Evolutionary conservation across 495 filamentous ascomycete species (phyloP).

Genomic region (Annulohypoxylon nitens): DNA sequence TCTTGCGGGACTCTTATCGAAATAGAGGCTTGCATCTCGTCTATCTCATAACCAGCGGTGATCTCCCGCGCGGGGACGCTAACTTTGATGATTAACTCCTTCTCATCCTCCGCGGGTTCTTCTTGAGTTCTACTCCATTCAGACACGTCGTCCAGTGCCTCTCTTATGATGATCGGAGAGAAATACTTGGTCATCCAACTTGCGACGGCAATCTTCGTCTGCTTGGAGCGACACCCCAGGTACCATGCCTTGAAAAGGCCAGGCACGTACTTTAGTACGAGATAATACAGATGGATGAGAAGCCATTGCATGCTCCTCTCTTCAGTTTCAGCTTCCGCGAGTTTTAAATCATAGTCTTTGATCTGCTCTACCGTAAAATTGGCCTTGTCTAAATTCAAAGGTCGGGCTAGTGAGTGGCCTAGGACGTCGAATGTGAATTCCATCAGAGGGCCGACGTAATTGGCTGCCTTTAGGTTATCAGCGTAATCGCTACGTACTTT

Average conservation of each 20-base stretch:
- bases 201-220: conserved; percentile 80
- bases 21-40: conserved; percentile 86
- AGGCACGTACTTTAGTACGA: conserved; percentile 78
- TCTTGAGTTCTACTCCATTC: conserved; percentile 76
- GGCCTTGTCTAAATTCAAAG: conserved; percentile 67
- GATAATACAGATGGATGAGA: conserved; percentile 87
- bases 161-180: conserved; percentile 81
- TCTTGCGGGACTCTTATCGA: conserved; percentile 79
- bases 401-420: conserved; percentile 74
- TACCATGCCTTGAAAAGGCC: conserved; percentile 89
- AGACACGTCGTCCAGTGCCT: conserved; percentile 75
- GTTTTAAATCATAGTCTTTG: conserved; percentile 70
- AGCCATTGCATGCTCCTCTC: conserved; percentile 84
- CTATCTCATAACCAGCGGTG: conserved; percentile 83
- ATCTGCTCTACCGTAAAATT: conserved; percentile 71
- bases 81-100: conserved; percentile 78
- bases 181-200: conserved; percentile 87
- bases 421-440: conserved; percentile 86
- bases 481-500: conserved; percentile 84
- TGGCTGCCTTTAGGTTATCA: conserved; percentile 77
- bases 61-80: conserved; percentile 77
- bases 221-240: conserved; percentile 78
- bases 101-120: conserved; percentile 70
- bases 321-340: conserved; percentile 66
- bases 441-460: conserved; percentile 76